phyloP scores from a whole-genome alignment of 805 yeast genomes.

The Kazachstania viticola region DNA sequence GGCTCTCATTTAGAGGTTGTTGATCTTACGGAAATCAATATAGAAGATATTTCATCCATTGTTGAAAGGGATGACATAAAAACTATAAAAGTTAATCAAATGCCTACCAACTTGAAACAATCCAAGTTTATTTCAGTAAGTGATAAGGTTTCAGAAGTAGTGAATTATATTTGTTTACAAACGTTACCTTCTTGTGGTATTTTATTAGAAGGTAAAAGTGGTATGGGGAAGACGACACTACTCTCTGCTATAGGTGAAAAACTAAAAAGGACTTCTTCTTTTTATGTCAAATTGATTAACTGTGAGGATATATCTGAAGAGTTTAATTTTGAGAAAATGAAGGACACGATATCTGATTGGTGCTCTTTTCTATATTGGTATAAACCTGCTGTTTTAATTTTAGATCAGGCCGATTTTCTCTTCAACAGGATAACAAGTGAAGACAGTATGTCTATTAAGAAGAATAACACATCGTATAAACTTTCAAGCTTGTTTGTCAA shows the following conservation, averaged over 20 bases:
- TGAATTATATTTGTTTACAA: slow-evolving; percentile 10
- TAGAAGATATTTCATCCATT: background rate
- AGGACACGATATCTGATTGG: slow-evolving; percentile 34
- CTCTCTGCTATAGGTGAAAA: slow-evolving; percentile 31
- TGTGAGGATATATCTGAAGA: slow-evolving; percentile 37
- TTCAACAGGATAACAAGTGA: slow-evolving; percentile 38
- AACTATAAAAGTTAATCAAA: background rate
- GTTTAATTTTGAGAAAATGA: slow-evolving; percentile 28
- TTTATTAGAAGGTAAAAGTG: slow-evolving; percentile 61
- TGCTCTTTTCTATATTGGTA: slow-evolving; percentile 51
- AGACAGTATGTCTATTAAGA: slow-evolving; percentile 41
- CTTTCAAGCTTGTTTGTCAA: slow-evolving; percentile 49
- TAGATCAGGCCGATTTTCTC: slow-evolving; percentile 70
- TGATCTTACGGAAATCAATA: background rate
- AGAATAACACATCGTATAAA: slow-evolving; percentile 39
- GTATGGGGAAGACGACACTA: slow-evolving; percentile 68
- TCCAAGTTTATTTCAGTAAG: slow-evolving; percentile 1
- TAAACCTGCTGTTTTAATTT: slow-evolving; percentile 58
- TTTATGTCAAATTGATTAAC: slow-evolving; percentile 36
- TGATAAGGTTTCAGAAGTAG: slow-evolving; percentile 3
- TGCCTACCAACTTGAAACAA: too few species aligned
- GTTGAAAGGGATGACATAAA: background rate
- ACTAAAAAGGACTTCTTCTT: slow-evolving; percentile 7
- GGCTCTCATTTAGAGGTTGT: slow-evolving; percentile 1
- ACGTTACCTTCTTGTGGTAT: slow-evolving; percentile 32